A percentile compares a stretch with the other conserved stretches of the same genome.
Evolutionary conservation across 1,284 basidiomycete genomes (phyloP).

Genomic region (Ustilago loliicola): DNA sequence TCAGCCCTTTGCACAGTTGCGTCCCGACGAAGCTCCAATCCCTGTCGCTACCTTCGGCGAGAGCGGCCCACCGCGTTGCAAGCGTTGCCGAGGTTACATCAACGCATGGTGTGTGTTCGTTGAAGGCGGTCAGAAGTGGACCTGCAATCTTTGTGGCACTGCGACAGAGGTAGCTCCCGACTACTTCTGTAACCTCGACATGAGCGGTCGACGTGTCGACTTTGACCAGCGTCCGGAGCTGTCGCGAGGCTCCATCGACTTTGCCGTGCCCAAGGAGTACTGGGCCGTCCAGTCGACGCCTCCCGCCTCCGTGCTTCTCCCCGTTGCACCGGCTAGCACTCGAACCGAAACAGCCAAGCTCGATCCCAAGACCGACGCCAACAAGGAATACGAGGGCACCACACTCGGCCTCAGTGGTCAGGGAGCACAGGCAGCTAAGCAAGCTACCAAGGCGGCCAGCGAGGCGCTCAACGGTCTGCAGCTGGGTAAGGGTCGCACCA

Average conservation of each 20-base stretch:
- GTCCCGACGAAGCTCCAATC: conserved; percentile 76
- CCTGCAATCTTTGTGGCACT: conserved; percentile 89
- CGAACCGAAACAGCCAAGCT: conserved; percentile 61
- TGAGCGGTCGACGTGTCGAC: conserved; percentile 84
- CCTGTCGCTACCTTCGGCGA: conserved; percentile 79
- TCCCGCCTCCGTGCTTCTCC: conserved; percentile 55
- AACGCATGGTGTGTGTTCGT: conserved; percentile 94
- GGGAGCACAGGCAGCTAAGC: conserved; percentile 62
- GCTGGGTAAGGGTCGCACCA: conserved; percentile 65
- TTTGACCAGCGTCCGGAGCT: conserved; percentile 87
- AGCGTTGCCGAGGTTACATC: conserved; percentile 88
- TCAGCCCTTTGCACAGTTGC: conserved; percentile 89
- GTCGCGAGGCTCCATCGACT: conserved; percentile 91
- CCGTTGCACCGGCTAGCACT: conserved; percentile 61
- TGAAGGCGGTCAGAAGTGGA: conserved; percentile 87
- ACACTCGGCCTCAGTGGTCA: conserved; percentile 63
- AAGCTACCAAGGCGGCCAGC: conserved; percentile 64
- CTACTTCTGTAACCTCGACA: conserved; percentile 89
- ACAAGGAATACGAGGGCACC: conserved; percentile 59
- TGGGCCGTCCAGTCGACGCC: conserved; percentile 78
- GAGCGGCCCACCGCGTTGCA: conserved; percentile 86
- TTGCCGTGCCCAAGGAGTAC: conserved; percentile 85
- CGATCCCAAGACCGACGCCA: conserved; percentile 46
- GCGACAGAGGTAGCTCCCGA: conserved; percentile 79
- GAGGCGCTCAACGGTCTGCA: conserved; percentile 63